These are phyloP conservation scores for Mycena crocata DNA, from an alignment of 768 basidiomycete species.

Conservation along the genomic window DNA sequence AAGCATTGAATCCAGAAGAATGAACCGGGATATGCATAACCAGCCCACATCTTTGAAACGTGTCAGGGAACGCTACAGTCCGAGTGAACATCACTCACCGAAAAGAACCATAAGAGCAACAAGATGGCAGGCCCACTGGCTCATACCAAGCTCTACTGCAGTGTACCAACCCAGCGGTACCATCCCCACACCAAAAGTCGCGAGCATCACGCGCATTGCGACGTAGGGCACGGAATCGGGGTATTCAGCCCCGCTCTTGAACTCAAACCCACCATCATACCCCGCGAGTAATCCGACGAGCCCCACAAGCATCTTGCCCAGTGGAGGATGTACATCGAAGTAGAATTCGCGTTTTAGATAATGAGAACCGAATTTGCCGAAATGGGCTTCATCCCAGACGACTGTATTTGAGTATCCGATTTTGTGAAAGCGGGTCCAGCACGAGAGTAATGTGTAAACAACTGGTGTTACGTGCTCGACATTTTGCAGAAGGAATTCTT, in stretches of 20 bases:
- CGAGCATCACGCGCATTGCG: conserved; percentile 95
- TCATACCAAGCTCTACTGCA: conserved; percentile 93
- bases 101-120: conserved; percentile 94
- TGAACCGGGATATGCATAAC: conserved; percentile 96
- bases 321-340: conserved; percentile 98
- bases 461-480: conserved; percentile 81
- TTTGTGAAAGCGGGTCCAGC: conserved; percentile 94
- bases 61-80: neutral
- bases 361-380: conserved; percentile 98
- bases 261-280: conserved; percentile 93
- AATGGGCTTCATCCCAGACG: conserved; percentile 99
- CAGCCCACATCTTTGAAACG: conserved; percentile 86
- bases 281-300: conserved; percentile 91
- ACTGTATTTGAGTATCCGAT: conserved; percentile 90
- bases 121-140: conserved; percentile 87
- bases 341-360: conserved; percentile 99
- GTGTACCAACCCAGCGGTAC: conserved; percentile 98
- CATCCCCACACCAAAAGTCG: conserved; percentile 93
- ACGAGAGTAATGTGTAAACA: conserved; percentile 92
- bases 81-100: conserved; percentile 66
- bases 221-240: conserved; percentile 89
- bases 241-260: conserved; percentile 91
- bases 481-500: conserved; percentile 85
- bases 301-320: conserved; percentile 99
- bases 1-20: conserved; percentile 98